These are phyloP conservation scores for Nemania abortiva DNA, from an alignment of 2,329 filamentous ascomycete species.

Conservation along the genomic window DNA sequence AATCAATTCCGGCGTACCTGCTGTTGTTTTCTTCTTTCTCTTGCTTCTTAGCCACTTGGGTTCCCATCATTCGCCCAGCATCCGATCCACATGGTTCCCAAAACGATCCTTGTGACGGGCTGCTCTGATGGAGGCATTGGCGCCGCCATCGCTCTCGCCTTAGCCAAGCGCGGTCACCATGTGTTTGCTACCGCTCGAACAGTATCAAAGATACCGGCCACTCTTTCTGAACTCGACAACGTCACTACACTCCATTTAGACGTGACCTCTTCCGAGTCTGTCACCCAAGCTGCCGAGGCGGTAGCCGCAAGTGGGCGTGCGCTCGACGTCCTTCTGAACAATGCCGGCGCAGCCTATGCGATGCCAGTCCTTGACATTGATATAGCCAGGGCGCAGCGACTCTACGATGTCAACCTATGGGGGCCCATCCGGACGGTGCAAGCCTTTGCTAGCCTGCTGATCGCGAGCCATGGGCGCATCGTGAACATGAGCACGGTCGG, in stretches of 20 bases:
- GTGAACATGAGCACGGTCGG: conserved; percentile 21
- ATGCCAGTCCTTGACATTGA: conserved; percentile 29
- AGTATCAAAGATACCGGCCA: background rate
- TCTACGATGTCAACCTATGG: conserved; percentile 33
- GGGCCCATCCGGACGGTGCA: conserved; percentile 10
- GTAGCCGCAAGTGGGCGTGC: background rate
- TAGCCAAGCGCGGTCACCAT: conserved; percentile 11
- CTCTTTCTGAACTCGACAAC: background rate
- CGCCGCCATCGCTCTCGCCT: conserved; percentile 1
- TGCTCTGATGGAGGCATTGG: conserved; percentile 27
- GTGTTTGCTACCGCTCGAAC: conserved; percentile 24
- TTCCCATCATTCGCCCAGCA: no score
- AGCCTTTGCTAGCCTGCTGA: conserved; percentile 16
- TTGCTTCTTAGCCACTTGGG: no score
- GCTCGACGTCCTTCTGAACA: conserved; percentile 34
- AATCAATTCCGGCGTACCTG: no score
- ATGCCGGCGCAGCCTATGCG: conserved; percentile 24
- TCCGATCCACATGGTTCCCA: conserved; percentile 6
- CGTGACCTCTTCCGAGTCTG: background rate
- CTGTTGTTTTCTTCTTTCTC: no score
- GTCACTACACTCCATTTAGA: conserved; percentile 7
- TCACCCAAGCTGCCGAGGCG: background rate
- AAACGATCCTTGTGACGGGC: conserved; percentile 24
- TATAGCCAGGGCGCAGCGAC: conserved; percentile 5
- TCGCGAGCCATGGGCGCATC: conserved; percentile 5